Percentiles rank a stretch among this genome's conserved stretches.
Evolutionary conservation across 2,329 filamentous ascomycete genomes (phyloP).

Genomic region (Cephalotrichum gorgonifer): DNA sequence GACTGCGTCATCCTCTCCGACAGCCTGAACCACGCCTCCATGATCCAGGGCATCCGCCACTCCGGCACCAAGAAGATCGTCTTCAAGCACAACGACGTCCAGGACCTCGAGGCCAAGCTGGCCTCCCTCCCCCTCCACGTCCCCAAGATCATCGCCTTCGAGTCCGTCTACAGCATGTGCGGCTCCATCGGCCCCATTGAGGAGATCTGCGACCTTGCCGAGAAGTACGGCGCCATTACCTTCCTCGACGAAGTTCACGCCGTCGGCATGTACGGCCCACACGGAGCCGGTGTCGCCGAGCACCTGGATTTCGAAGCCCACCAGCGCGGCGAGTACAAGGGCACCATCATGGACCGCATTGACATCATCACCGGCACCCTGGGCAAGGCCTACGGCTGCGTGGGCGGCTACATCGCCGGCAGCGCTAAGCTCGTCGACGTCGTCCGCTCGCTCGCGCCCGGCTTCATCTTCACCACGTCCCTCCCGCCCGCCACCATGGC

Average conservation of each 20-base stretch:
- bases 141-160: conserved; percentile 97
- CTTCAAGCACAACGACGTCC: conserved; percentile 97
- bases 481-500: conserved; percentile 96
- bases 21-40: conserved; percentile 93
- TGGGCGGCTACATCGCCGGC: conserved; percentile 94
- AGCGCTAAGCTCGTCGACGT: conserved; percentile 80
- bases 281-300: conserved; percentile 91
- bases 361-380: conserved; percentile 97
- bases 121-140: conserved; percentile 74
- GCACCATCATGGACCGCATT: conserved; percentile 88
- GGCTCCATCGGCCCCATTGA: conserved; percentile 94
- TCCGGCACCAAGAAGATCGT: conserved; percentile 96
- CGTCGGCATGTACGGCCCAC: conserved; percentile 96
- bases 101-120: conserved; percentile 83
- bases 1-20: conserved; percentile 97
- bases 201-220: conserved; percentile 88
- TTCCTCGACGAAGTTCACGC: conserved; percentile 98
- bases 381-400: conserved; percentile 95
- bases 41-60: conserved; percentile 98
- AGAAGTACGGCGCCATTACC: conserved; percentile 95
- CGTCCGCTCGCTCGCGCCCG: conserved; percentile 86
- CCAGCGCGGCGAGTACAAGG: conserved; percentile 58
- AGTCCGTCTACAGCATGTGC: conserved; percentile 99
- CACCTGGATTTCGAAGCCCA: conserved; percentile 92
- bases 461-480: conserved; percentile 98